Evolutionary conservation across 2,329 filamentous ascomycete genomes (phyloP), one percentile per base, ranked within the genome.

Genomic region (Aureobasidium sp.): DNA sequence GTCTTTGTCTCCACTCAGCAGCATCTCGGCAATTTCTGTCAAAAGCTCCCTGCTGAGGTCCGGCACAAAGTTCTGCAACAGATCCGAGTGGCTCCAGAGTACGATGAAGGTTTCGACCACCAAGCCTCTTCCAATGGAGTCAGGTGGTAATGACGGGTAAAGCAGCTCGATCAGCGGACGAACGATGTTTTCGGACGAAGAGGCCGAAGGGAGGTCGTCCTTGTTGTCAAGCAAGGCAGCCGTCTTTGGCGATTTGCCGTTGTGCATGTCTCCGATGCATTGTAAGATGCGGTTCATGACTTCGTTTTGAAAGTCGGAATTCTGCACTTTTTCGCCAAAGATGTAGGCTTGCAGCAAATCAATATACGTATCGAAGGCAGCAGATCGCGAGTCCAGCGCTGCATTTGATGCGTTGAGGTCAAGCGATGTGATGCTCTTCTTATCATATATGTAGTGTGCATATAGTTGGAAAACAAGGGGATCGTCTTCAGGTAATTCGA

Each of bases 1-100:
- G 19, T 53, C 51, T 34, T 53, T 53, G 51, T 53, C 51, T 19
- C 51, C 51, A 34, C 40, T 47, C 40, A 53, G 30, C 22, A 53
- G 25, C 51, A 53, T 53, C 41, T 53, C 51, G 16, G 51, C 51
- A 27, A 53, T 53, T 16, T 53, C 51, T n/a, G 51, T 53, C 40
- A 53, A 16, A 2, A 53, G 34, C 14, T 53, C 51, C 22, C 51
- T 27, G 22, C 40, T 53, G 27, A 53, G 27, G 10, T 53, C 51
- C 12, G 51, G 51, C 24, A 53, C 51, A 19, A 53, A 53, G 25
- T 45, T 39, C 19, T 45, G 40, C 14, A 53, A 11, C 14, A 39
- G 16, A 17, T 53, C 51, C 41, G 51, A 53, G 39, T 53, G 51
- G 16, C 51, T 53, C 51, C 51, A 53, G 8, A 53, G 51, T 3